Conservation (phyloP, 2,329 filamentous ascomycete genomes). For the Exophiala spinifera region DNA sequence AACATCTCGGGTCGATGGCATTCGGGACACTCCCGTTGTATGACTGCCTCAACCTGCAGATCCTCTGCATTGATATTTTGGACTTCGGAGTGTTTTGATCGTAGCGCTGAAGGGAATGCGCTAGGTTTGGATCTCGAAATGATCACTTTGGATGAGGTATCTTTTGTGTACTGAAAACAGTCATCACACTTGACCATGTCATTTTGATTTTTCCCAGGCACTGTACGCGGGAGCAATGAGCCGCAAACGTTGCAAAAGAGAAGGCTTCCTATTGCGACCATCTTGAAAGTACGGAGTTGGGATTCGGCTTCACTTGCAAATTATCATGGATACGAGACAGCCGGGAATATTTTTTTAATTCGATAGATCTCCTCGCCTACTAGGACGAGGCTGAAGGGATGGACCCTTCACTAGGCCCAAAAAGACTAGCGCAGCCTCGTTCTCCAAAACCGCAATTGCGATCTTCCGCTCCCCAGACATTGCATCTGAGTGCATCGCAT, state of each 20-base stretch:
- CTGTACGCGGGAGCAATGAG: conserved; percentile 77
- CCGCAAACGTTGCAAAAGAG: conserved; percentile 93
- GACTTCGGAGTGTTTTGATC: conserved; percentile 81
- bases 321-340: no score
- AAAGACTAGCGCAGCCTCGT: no score
- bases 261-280: conserved; percentile 86
- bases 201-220: conserved; percentile 60
- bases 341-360: not conserved
- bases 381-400: no score
- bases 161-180: conserved; percentile 80
- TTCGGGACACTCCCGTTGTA: conserved; percentile 69
- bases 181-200: conserved; percentile 77
- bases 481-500: no score
- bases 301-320: not conserved
- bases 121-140: conserved; percentile 81
- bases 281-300: conserved; percentile 39
- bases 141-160: conserved; percentile 72
- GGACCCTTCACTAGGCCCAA: no score
- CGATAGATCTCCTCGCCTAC: not conserved
- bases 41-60: conserved; percentile 68
- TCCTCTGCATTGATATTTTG: conserved; percentile 77
- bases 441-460: no score
- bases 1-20: conserved; percentile 80
- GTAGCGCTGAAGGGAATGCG: conserved; percentile 85
- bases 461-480: no score